These are phyloP conservation scores for Globisporangium rhizosaccharum DNA, from an alignment of 352 stramenopile genomes.

Conservation along the genomic window DNA sequence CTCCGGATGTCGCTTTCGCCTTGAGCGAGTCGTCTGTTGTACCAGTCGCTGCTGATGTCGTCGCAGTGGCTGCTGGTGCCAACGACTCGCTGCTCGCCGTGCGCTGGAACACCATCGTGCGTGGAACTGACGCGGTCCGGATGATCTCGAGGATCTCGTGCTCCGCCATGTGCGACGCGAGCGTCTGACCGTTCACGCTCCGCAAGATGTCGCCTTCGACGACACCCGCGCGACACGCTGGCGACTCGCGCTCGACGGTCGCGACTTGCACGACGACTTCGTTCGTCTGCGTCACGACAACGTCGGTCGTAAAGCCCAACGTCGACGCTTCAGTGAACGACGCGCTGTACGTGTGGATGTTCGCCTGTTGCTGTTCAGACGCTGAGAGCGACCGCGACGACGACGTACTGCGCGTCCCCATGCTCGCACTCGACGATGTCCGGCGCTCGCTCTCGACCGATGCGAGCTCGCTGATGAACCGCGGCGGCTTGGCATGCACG, in stretches of 20 bases:
- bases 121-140: slow-evolving; percentile 33
- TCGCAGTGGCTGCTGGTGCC: slow-evolving; percentile 7
- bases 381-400: slow-evolving; percentile 38
- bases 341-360: slow-evolving; percentile 32
- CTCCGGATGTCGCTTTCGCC: slow-evolving; percentile 1
- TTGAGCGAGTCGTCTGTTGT: slow-evolving; percentile 1
- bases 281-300: slow-evolving; percentile 43
- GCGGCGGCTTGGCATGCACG: slow-evolving; percentile 61
- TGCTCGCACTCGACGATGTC: slow-evolving; percentile 35
- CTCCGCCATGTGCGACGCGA: slow-evolving; percentile 58
- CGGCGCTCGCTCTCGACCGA: slow-evolving; percentile 15
- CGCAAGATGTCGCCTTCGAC: slow-evolving; percentile 50
- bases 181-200: slow-evolving; percentile 53
- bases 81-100: slow-evolving; percentile 29
- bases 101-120: slow-evolving; percentile 57
- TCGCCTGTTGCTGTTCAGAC: too few relatives aligned
- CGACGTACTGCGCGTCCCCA: slow-evolving; percentile 11
- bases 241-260: slow-evolving; percentile 47
- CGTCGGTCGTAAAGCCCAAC: slow-evolving; percentile 50
- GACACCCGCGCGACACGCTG: slow-evolving; percentile 48
- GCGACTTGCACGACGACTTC: slow-evolving; percentile 50
- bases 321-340: slow-evolving; percentile 49
- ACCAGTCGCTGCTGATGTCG: slow-evolving; percentile 20
- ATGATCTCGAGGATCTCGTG: slow-evolving; percentile 62
- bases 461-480: slow-evolving; percentile 50